Conservation (phyloP, 495 filamentous ascomycete species). For the Lichina pygmaea region DNA sequence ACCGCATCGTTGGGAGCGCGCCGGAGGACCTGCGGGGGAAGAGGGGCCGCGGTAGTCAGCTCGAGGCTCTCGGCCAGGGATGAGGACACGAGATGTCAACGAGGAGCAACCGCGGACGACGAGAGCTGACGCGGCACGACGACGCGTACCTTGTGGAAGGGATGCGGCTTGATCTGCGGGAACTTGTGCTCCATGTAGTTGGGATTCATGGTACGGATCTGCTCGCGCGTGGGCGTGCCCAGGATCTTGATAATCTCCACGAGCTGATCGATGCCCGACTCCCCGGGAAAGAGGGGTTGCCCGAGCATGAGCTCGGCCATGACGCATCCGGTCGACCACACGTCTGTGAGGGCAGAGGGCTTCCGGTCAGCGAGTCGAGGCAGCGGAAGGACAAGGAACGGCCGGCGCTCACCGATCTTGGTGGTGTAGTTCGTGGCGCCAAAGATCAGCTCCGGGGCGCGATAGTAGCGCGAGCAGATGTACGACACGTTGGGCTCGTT, state of each 20-base stretch:
- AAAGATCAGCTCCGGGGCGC: constrained; percentile 94
- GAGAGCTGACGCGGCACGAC: background rate
- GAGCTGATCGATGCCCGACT: constrained; percentile 94
- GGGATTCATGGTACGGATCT: constrained; percentile 99
- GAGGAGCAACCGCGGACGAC: background rate
- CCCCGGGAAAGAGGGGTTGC: constrained; percentile 94
- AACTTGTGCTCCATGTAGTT: constrained; percentile 99
- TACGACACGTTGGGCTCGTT: constrained; percentile 99
- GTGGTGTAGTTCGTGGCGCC: constrained; percentile 98
- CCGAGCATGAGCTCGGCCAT: constrained; percentile 99
- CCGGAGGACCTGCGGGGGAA: constrained; percentile 48
- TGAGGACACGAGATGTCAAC: too few relatives aligned
- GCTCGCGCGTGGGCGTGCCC: constrained; percentile 89
- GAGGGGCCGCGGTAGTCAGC: background rate
- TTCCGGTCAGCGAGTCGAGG: background rate
- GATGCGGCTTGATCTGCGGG: constrained; percentile 97
- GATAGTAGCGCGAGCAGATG: constrained; percentile 98
- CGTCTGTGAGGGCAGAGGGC: constrained; percentile 31
- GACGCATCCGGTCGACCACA: constrained; percentile 97
- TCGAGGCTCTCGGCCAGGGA: too few relatives aligned
- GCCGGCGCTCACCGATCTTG: constrained; percentile 61
- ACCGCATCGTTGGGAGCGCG: constrained; percentile 81
- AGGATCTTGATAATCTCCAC: constrained; percentile 99
- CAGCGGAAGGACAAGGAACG: background rate
- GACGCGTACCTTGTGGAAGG: constrained; percentile 62